phyloP scores from a whole-genome alignment of 2,329 filamentous ascomycete species.

The Ceratocystis ficicola region DNA sequence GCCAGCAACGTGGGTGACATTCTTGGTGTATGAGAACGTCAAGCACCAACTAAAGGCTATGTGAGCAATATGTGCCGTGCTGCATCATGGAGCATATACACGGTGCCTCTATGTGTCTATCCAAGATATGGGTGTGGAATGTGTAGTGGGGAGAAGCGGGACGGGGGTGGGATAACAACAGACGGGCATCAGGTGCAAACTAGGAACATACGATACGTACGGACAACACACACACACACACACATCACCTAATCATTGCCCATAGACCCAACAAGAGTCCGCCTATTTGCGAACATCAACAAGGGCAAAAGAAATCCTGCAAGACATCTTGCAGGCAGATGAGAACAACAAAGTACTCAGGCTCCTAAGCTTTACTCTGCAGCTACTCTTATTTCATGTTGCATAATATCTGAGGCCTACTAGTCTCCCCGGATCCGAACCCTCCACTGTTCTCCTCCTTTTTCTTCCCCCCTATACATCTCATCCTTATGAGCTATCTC shows the following conservation, averaged over 20 bases:
- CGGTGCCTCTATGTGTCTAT: too few relatives aligned
- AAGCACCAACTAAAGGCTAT: slow-evolving; percentile 51
- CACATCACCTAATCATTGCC: too few relatives aligned
- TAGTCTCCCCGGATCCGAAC: neutral
- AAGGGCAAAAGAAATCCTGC: neutral
- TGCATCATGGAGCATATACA: too few relatives aligned
- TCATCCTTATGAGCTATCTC: neutral
- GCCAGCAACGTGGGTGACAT: slow-evolving; percentile 91
- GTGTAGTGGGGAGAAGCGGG: neutral
- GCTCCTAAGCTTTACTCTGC: neutral
- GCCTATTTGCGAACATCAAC: neutral
- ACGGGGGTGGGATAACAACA: too few relatives aligned
- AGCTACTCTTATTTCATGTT: neutral
- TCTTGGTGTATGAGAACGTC: slow-evolving; percentile 92
- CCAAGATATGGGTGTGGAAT: neutral
- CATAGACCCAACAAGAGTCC: too few relatives aligned
- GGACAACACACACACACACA: too few relatives aligned
- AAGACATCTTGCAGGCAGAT: neutral
- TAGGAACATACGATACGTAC: too few relatives aligned
- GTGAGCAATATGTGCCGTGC: neutral
- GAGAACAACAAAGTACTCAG: neutral
- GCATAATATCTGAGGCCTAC: neutral
- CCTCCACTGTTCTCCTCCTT: neutral
- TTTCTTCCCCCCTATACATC: neutral
- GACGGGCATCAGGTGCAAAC: too few relatives aligned